Conservation (phyloP, 495 filamentous ascomycete species). For the Gamarada debralockiae region DNA sequence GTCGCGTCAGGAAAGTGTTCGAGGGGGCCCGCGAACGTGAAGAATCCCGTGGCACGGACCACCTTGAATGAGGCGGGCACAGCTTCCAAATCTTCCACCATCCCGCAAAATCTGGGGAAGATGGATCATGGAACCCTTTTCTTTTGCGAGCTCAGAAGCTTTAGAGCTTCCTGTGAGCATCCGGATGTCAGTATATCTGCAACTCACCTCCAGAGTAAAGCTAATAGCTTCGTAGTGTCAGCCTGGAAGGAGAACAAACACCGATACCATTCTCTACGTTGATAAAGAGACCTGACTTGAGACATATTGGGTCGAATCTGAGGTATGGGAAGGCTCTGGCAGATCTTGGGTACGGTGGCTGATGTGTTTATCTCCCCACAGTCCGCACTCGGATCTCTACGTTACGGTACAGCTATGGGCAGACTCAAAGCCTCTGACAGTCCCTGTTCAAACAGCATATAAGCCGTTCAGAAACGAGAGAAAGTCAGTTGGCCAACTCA, state of each 20-base stretch:
- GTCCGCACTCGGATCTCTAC: conserved; percentile 78
- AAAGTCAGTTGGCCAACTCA: conserved; percentile 20
- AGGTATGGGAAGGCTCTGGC: conserved; percentile 33
- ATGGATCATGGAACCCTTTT: conserved; percentile 81
- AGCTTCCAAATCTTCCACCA: neutral
- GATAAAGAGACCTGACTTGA: conserved; percentile 69
- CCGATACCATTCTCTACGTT: conserved; percentile 75
- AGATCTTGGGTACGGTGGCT: conserved; percentile 6
- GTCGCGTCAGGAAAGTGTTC: neutral
- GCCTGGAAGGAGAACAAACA: conserved; percentile 81
- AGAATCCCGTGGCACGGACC: no score
- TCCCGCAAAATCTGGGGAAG: conserved; percentile 4
- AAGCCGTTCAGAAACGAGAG: conserved; percentile 78
- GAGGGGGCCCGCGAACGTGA: no score
- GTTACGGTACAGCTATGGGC: conserved; percentile 93
- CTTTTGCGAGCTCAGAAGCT: conserved; percentile 81
- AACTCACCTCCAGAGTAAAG: neutral
- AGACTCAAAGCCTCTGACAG: conserved; percentile 89
- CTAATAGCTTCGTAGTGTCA: conserved; percentile 51
- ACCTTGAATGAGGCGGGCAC: no score
- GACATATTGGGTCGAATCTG: conserved; percentile 78
- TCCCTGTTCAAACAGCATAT: conserved; percentile 88
- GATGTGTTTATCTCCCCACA: conserved; percentile 22
- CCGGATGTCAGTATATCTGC: conserved; percentile 61
- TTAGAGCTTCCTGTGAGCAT: conserved; percentile 76